These are phyloP conservation scores for Biscogniauxia marginata DNA, from an alignment of 2,329 filamentous ascomycete species.

Conservation along the genomic window DNA sequence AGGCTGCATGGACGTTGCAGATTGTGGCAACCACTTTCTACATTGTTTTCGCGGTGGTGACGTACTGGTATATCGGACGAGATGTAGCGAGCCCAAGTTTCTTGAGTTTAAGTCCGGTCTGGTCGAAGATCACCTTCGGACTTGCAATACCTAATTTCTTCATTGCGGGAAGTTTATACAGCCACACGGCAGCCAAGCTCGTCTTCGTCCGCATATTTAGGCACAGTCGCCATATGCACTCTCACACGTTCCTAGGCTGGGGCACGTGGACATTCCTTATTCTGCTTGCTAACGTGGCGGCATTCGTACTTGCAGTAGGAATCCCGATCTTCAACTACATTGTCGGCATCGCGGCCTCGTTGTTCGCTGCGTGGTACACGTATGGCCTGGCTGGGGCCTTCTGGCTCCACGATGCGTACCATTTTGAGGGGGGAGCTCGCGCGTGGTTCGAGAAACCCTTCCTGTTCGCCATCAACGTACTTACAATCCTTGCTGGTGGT, in stretches of 20 bases:
- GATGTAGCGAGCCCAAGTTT: conserved; percentile 47
- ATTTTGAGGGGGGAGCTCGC: conserved; percentile 38
- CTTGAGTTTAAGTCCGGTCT: conserved; percentile 42
- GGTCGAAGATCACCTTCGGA: conserved; percentile 50
- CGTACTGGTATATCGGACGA: conserved; percentile 49
- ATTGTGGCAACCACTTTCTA: conserved; percentile 50
- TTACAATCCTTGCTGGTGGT: conserved; percentile 44
- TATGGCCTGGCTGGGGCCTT: conserved; percentile 52
- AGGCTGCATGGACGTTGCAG: conserved; percentile 49
- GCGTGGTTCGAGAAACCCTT: conserved; percentile 38
- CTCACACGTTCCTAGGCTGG: conserved; percentile 47
- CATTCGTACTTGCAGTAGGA: conserved; percentile 43
- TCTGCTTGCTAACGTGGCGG: conserved; percentile 43
- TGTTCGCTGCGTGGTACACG: conserved; percentile 55
- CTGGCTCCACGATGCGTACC: conserved; percentile 49
- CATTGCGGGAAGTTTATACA: conserved; percentile 48
- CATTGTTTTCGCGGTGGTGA: conserved; percentile 48
- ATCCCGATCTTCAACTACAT: conserved; percentile 55
- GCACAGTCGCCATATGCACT: conserved; percentile 44
- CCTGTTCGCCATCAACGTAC: conserved; percentile 38
- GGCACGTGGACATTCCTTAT: conserved; percentile 45
- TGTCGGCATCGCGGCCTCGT: conserved; percentile 47
- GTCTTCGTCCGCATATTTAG: conserved; percentile 50
- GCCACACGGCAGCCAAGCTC: conserved; percentile 51
- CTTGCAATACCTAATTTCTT: conserved; percentile 50